Evolutionary conservation across 1,139 yeast species (phyloP), one percentile per base, ranked within the genome.

Genomic region (Sugiyamaella sp.): DNA sequence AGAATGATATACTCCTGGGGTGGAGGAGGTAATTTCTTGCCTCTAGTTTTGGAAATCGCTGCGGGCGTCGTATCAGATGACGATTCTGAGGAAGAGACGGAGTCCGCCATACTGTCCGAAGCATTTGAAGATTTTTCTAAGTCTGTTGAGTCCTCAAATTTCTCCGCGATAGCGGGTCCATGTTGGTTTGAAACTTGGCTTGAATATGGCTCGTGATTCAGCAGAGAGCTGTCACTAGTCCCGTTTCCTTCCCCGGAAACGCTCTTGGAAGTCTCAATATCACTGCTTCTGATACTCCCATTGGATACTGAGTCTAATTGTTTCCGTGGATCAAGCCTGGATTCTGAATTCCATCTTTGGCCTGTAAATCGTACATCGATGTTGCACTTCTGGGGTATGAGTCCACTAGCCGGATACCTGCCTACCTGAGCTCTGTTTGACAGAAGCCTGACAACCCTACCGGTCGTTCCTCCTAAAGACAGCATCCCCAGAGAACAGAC

Each of bases 1-100:
- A 66, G 57, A 37, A 66, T 61, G 35, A 66, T 64, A 42, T 61
- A 63, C 9, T 62, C 57, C 41, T 53, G 55, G 20, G 45, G 45
- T n/a, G 53, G 52, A 9, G 56, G 56, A 2, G 53, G 56, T 12
- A 49, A 22, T 21, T 53, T 53, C 29, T 41, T 49, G 12, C 56
- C 56, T 45, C 53, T 39, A 22, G 51, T 16, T n/a, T 20, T 46
- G n/a, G 50, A 44, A 32, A 9, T 8, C 12, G 46, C 21, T n/a
- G n/a, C n/a, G n/a, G n/a, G n/a, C n/a, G n/a, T n/a, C n/a, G n/a
- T n/a, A n/a, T n/a, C n/a, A n/a, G n/a, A n/a, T n/a, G n/a, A n/a
- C n/a, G n/a, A n/a, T n/a, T n/a, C n/a, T n/a, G n/a, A n/a, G n/a
- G n/a, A n/a, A n/a, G n/a, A n/a, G n/a, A n/a, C n/a, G n/a, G n/a